phyloP scores from a whole-genome alignment of 2,329 filamentous ascomycete genomes.

The Arthrobotrys pseudoclavata region DNA sequence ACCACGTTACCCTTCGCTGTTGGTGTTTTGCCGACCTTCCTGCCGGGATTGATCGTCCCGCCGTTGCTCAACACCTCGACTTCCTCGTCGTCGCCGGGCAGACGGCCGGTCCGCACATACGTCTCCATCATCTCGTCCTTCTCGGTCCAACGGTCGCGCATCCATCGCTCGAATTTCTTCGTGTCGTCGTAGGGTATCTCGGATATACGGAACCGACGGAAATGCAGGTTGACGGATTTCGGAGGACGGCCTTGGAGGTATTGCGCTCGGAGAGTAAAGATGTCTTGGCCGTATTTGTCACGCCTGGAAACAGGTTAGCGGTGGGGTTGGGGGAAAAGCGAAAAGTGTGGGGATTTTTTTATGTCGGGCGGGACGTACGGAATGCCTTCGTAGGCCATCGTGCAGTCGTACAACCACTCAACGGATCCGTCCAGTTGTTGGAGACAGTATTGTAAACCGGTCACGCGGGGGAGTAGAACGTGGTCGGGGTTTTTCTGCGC shows the following conservation, averaged over 20 bases:
- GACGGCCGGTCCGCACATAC: conserved; percentile 81
- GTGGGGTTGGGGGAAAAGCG: neutral
- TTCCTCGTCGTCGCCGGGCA: conserved; percentile 76
- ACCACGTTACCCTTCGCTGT: conserved; percentile 64
- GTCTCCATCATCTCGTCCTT: conserved; percentile 91
- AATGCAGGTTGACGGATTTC: conserved; percentile 96
- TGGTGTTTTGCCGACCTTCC: conserved; percentile 65
- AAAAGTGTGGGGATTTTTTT: conserved; percentile 1
- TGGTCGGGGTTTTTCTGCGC: conserved; percentile 76
- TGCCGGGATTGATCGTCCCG: conserved; percentile 59
- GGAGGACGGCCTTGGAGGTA: conserved; percentile 90
- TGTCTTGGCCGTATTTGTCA: conserved; percentile 87
- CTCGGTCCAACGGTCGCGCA: conserved; percentile 87
- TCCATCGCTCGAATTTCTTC: conserved; percentile 84
- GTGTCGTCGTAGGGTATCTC: conserved; percentile 84
- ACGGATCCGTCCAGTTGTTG: conserved; percentile 78
- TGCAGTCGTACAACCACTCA: conserved; percentile 92
- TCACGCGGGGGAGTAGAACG: conserved; percentile 81
- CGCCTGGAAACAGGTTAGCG: conserved; percentile 69
- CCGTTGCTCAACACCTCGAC: conserved; percentile 40
- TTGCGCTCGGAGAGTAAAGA: conserved; percentile 86
- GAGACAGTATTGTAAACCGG: conserved; percentile 83
- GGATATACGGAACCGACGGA: conserved; percentile 84
- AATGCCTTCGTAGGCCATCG: conserved; percentile 93
- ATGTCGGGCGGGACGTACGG: conserved; percentile 74